Evolutionary conservation across 2,329 filamentous ascomycete species (phyloP), one percentile per base, ranked within the genome.

Genomic region (Trichoderma breve): DNA sequence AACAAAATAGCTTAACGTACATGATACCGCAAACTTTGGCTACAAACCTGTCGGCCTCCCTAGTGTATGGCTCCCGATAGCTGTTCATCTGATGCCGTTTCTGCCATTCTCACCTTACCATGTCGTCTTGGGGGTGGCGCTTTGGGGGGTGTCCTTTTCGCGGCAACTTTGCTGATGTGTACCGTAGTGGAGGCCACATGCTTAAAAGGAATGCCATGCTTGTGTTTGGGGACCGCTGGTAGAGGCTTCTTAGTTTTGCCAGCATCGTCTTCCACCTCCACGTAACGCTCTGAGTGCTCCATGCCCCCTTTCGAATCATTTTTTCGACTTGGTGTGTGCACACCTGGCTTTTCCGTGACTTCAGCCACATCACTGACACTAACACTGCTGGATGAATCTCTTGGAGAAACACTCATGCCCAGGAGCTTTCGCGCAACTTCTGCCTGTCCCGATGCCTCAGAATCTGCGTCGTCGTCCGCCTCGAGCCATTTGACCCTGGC

Each of bases 291-390:
- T 2, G 7, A 15, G 7, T 51, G 21, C 18, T 28, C 57, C 8
- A 14, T 15, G 28, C 9, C 34, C 1, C 21, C 18, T n/a, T 71
- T 73, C 8, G 8, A 26, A 4, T 62, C 61, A 18, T 21, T 39
- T 18, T 73, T 76, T 61, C 91, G 87, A 78, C 93, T 94, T 6
- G 93, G 93, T 21, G 93, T 94, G 77, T 94, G 90, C 26, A 95
- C 89, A 1, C 92, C 93, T 0, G 93, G 93, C 80, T 93, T 94
- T 81, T 95, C 93, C 79, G 87, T 93, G 58, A 94, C 92, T 12
- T 89, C 89, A 7, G 94, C 93, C 55, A 97, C 89, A 76, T 96
- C 92, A 39, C 89, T 85, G 61, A 96, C 91, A 78, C 92, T 95
- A 74, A 93, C 84, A 77, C 87, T 90, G 79, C 93, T 97, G 62